phyloP scores from a whole-genome alignment of 148 eudicot genomes.

The Nyssa sinensis region DNA sequence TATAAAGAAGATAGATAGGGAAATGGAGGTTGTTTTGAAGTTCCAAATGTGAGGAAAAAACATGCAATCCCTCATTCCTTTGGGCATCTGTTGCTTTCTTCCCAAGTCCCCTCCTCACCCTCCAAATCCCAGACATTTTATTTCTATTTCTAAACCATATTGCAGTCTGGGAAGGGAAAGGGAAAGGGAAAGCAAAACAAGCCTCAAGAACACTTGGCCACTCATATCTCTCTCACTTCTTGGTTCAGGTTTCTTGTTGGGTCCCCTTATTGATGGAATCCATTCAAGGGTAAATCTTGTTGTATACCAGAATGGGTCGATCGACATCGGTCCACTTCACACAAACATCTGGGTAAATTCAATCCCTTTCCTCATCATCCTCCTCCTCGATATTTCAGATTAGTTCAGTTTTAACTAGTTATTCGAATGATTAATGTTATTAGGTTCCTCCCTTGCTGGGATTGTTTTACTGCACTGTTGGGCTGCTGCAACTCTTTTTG shows the following conservation, averaged over 20 bases:
- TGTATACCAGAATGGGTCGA: conserved; percentile 61
- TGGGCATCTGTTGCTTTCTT: not conserved
- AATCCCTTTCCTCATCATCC: too few relatives aligned
- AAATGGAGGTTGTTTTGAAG: too few relatives aligned
- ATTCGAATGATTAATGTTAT: not conserved
- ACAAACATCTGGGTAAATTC: conserved; percentile 70
- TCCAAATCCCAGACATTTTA: conserved; percentile 10
- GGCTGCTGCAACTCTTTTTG: conserved; percentile 59
- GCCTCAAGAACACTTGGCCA: conserved; percentile 33
- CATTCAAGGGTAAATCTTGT: conserved; percentile 80
- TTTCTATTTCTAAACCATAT: conserved; percentile 4
- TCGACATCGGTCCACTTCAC: conserved; percentile 78
- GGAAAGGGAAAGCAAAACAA: conserved; percentile 23
- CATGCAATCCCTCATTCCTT: conserved; percentile 10
- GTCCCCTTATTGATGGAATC: conserved; percentile 72
- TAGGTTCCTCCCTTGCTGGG: conserved; percentile 84
- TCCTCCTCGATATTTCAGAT: too few relatives aligned
- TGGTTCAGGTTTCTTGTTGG: conserved; percentile 66
- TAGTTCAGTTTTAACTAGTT: not conserved
- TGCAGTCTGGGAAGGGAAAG: conserved; percentile 36
- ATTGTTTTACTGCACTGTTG: conserved; percentile 63
- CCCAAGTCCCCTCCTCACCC: not conserved
- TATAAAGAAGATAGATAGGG: too few relatives aligned
- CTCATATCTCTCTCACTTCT: conserved; percentile 46
- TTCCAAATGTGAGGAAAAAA: not conserved